Percentiles rank a stretch among this genome's conserved stretches.
Conservation (phyloP, 2,329 filamentous ascomycete genomes). For the Diaporthe ampelina region DNA sequence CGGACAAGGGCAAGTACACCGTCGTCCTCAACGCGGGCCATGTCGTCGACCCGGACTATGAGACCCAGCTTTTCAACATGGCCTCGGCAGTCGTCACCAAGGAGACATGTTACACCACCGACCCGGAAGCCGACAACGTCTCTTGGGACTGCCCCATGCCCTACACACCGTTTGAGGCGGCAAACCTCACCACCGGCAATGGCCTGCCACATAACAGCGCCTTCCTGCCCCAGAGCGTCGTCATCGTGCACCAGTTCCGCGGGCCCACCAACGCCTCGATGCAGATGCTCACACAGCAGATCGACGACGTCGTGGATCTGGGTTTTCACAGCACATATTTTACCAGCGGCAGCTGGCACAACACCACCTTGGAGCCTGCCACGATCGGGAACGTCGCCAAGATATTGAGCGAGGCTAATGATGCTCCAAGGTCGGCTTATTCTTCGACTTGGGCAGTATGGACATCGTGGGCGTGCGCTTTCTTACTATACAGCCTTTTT, state of each 20-base stretch:
- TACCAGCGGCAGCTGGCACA: conserved; percentile 43
- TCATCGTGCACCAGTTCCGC: conserved; percentile 43
- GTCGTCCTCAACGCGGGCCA: conserved; percentile 42
- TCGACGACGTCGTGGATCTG: conserved; percentile 34
- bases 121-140: conserved; percentile 31
- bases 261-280: conserved; percentile 39
- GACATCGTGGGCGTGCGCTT: conserved; percentile 22
- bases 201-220: conserved; percentile 40
- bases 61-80: conserved; percentile 52
- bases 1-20: conserved; percentile 30
- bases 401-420: conserved; percentile 30
- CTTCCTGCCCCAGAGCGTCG: conserved; percentile 37
- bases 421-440: not conserved
- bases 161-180: conserved; percentile 38
- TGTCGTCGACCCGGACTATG: conserved; percentile 50
- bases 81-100: conserved; percentile 42
- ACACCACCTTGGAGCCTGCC: conserved; percentile 36
- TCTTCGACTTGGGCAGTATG: not conserved
- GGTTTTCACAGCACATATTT: conserved; percentile 44
- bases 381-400: conserved; percentile 38
- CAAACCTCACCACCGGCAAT: conserved; percentile 20
- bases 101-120: conserved; percentile 42
- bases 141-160: conserved; percentile 39
- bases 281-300: conserved; percentile 40
- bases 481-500: conserved; percentile 20